A percentile compares a stretch with the other conserved stretches of the same genome.
phyloP scores from a whole-genome alignment of 371 early-diverging fungal species.

The Dichotomocladium elegans region DNA sequence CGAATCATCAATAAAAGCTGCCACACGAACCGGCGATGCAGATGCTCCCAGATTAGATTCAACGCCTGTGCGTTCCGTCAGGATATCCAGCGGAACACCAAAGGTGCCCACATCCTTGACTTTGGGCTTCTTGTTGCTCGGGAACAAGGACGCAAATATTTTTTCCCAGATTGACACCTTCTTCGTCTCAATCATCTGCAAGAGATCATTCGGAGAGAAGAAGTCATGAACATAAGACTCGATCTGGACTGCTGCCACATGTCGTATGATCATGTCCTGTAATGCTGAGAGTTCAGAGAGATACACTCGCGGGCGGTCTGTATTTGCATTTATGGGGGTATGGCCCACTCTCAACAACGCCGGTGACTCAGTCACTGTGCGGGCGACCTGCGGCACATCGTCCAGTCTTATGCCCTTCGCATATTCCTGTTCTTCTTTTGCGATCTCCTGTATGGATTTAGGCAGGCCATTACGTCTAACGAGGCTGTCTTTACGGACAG shows the following conservation, averaged over 20 bases:
- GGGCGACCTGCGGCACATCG: background rate
- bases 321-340: slow-evolving; percentile 2
- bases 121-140: slow-evolving; percentile 46
- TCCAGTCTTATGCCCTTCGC: slow-evolving; percentile 2
- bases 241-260: slow-evolving; percentile 78
- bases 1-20: slow-evolving; percentile 82
- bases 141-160: slow-evolving; percentile 62
- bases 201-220: slow-evolving; percentile 63
- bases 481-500: slow-evolving; percentile 33
- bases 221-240: slow-evolving; percentile 65
- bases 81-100: slow-evolving; percentile 40
- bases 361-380: background rate
- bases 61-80: slow-evolving; percentile 67
- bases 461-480: slow-evolving; percentile 20
- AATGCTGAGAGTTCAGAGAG: slow-evolving; percentile 82
- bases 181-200: slow-evolving; percentile 66
- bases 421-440: background rate
- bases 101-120: slow-evolving; percentile 58
- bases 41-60: slow-evolving; percentile 80
- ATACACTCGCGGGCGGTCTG: slow-evolving; percentile 38
- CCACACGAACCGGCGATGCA: slow-evolving; percentile 72
- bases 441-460: background rate
- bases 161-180: slow-evolving; percentile 74
- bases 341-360: background rate
- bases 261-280: slow-evolving; percentile 82